Evolutionary conservation across 495 filamentous ascomycete genomes (phyloP).

Genomic region (Annulohypoxylon stygium): DNA sequence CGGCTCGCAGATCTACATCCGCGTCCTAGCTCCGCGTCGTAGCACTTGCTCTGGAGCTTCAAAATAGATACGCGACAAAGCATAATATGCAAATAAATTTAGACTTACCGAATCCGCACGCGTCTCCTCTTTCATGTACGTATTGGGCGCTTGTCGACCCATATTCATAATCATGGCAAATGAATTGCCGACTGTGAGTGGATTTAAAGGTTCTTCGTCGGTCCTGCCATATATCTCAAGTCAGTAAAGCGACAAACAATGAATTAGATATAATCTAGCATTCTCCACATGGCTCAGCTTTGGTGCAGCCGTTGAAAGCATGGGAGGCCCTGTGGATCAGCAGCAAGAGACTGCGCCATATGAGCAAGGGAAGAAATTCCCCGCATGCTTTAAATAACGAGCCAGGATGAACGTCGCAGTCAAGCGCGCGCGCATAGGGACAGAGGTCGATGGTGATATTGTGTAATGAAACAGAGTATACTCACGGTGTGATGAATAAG

Average conservation of each 20-base stretch:
- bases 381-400: slow-evolving; percentile 39
- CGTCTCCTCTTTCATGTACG: slow-evolving; percentile 50
- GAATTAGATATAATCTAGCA: slow-evolving; percentile 12
- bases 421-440: slow-evolving; percentile 7
- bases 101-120: slow-evolving; percentile 49
- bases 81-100: slow-evolving; percentile 18
- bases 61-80: slow-evolving; percentile 19
- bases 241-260: slow-evolving; percentile 41
- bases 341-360: slow-evolving; percentile 28
- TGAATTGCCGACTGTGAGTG: slow-evolving; percentile 10
- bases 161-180: slow-evolving; percentile 52
- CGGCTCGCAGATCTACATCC: slow-evolving; percentile 43
- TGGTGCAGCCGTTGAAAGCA: slow-evolving; percentile 37
- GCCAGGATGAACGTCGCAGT: slow-evolving; percentile 34
- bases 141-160: slow-evolving; percentile 49
- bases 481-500: slow-evolving; percentile 26
- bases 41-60: slow-evolving; percentile 34
- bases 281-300: slow-evolving; percentile 32
- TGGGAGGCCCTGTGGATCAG: slow-evolving; percentile 27
- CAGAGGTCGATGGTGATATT: slow-evolving; percentile 16
- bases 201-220: slow-evolving; percentile 24
- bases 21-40: slow-evolving; percentile 42
- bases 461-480: slow-evolving; percentile 27
- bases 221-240: slow-evolving; percentile 29
- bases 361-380: slow-evolving; percentile 27